Base-by-base conservation (phyloP, 495 filamentous ascomycete species). In the Aspergillus nidulans region DNA sequence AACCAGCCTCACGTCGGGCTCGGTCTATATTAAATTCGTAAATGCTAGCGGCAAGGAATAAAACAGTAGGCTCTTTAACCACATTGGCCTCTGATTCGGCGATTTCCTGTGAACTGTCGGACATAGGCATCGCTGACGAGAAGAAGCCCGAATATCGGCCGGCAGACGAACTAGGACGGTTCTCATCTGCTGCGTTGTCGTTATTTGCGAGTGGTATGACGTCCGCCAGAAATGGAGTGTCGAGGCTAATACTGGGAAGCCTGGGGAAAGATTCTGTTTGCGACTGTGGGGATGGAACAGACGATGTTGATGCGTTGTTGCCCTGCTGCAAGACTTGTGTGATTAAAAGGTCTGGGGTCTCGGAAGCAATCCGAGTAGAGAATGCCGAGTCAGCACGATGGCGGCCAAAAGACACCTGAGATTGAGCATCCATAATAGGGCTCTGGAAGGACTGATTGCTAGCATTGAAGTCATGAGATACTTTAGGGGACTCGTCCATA, bases 1-100 rank as follows among this genome's bases (percentile, higher is more conserved):
- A 96, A 16, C 95, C 94, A 53, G 88, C 95, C 73, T 97, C 95
- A 42, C 86, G 83, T 56, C 94, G 85, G n/a, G 88, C 85, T 25
- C 87, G 88, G 58, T 92, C 89, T 55, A 97, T 96, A 65, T 95
- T 92, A 71, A 97, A 99, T 63, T 96, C 90, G 65, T 95, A 97
- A 15, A 97, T 79, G 60, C 88, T 94, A 10, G 95, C 94, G 13
- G 91, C 95, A 9, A 97, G 77, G 77, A 96, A 99, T 25, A 99
- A 73, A 4, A 86, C 80, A 8, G 74, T 72, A 12, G 72, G 77
- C 28, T 76, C 76, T 1, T 69, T 67, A 36, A 59, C 58, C 40
- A 61, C 59, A 26, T 56, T 68, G 21, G 56, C 58, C 42, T 63
- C 61, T 34, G 44, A 53, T 6, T 63, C 53, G 28, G 59, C 15